A percentile compares a stretch with the other conserved stretches of the same genome.
Conservation (phyloP, 768 basidiomycete genomes). For the Mycena vitilis region DNA sequence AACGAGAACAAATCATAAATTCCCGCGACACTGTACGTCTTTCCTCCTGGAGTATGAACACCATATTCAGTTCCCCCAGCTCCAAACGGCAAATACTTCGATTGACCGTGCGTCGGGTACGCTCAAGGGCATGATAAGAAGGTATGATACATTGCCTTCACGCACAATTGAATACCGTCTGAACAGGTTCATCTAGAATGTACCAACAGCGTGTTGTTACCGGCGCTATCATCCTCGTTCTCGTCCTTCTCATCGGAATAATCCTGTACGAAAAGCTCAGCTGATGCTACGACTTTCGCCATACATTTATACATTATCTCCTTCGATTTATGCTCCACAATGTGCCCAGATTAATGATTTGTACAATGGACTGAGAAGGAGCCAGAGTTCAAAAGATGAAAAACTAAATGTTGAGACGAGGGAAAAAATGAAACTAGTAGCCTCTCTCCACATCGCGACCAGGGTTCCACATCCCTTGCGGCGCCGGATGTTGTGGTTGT, state of each 20-base stretch:
- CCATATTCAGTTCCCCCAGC: constrained; percentile 53
- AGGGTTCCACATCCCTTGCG: constrained; percentile 34
- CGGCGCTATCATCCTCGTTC: constrained; percentile 84
- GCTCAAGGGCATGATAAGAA: constrained; percentile 93
- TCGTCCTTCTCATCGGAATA: constrained; percentile 84
- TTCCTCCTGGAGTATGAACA: not conserved
- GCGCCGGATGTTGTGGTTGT: constrained; percentile 21
- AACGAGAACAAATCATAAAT: constrained; percentile 96
- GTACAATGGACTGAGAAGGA: constrained; percentile 21
- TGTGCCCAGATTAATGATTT: constrained; percentile 35
- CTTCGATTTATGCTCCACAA: constrained; percentile 24
- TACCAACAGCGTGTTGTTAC: constrained; percentile 95
- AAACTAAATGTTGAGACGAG: constrained; percentile 32
- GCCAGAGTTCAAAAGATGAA: not conserved
- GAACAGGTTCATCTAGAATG: constrained; percentile 76
- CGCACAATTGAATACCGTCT: constrained; percentile 35
- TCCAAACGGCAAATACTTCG: constrained; percentile 86
- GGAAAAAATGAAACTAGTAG: constrained; percentile 30
- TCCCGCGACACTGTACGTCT: constrained; percentile 84
- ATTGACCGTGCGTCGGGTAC: constrained; percentile 94
- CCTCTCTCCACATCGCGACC: constrained; percentile 33
- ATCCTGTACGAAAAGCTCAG: constrained; percentile 84
- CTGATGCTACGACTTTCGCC: constrained; percentile 37
- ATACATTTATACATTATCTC: constrained; percentile 33
- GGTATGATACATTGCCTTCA: constrained; percentile 64